Conservation (phyloP, 1,284 basidiomycete species). For the Vanrija sp. region DNA sequence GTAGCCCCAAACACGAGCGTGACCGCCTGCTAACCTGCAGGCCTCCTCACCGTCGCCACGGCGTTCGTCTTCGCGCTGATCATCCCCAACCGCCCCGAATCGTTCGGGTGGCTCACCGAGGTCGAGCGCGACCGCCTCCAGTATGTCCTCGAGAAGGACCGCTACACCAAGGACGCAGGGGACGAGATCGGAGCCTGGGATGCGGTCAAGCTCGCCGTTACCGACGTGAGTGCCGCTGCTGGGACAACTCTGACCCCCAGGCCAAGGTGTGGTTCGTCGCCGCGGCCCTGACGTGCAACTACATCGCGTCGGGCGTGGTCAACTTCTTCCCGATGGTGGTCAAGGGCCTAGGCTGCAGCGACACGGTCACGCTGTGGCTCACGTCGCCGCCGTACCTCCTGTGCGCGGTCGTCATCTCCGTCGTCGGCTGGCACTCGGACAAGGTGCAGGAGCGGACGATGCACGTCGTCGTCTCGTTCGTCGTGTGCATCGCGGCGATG, state of each 20-base stretch:
- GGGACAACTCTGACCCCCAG: not conserved
- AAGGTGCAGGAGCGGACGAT: constrained; percentile 4
- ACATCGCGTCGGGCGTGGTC: constrained; percentile 36
- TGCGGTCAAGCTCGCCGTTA: constrained; percentile 33
- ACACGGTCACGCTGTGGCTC: constrained; percentile 41
- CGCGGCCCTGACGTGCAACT: constrained; percentile 17
- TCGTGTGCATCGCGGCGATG: constrained; percentile 60
- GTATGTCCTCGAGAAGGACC: constrained; percentile 39
- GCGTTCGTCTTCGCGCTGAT: constrained; percentile 29
- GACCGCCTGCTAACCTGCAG: constrained; percentile 18
- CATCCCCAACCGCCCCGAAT: constrained; percentile 37
- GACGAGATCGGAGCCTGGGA: constrained; percentile 24
- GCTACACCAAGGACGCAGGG: constrained; percentile 30
- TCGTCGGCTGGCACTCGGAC: constrained; percentile 18
- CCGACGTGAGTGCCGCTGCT: constrained; percentile 15
- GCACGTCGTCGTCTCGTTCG: constrained; percentile 8
- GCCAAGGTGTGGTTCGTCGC: constrained; percentile 39
- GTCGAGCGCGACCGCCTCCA: constrained; percentile 33
- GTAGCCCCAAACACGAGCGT: constrained; percentile 44
- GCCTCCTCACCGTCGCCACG: constrained; percentile 26
- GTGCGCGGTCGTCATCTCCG: constrained; percentile 17
- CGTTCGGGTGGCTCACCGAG: constrained; percentile 29
- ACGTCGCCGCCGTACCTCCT: constrained; percentile 44
- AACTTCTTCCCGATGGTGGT: constrained; percentile 44
- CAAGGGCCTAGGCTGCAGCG: constrained; percentile 34